These are phyloP conservation scores for Rheum nobile DNA, from an alignment of 148 eudicot genomes.

Conservation along the genomic window DNA sequence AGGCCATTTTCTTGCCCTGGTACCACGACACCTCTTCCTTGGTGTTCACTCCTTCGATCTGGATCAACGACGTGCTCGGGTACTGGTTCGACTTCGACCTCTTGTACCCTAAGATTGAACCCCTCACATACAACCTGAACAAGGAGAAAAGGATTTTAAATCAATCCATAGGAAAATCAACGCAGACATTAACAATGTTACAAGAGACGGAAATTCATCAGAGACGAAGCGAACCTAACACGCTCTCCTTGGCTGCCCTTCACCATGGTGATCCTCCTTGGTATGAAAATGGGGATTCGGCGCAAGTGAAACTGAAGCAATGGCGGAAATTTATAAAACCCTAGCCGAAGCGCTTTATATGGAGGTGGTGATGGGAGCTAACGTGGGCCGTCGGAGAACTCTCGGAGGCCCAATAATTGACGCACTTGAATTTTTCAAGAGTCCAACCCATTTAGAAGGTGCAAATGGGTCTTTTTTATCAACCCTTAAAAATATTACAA, in stretches of 20 bases:
- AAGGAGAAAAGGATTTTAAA: not conserved
- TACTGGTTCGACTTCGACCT: slow-evolving; percentile 61
- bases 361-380: no score
- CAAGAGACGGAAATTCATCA: not conserved
- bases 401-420: no score
- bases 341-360: not conserved
- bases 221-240: slow-evolving; percentile 17
- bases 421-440: no score
- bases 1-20: slow-evolving; percentile 42
- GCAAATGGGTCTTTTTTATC: no score
- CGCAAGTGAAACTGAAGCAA: not conserved
- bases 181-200: not conserved
- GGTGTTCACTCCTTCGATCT: slow-evolving; percentile 51
- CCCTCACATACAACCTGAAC: slow-evolving; percentile 24
- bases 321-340: not conserved
- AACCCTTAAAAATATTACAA: no score
- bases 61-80: slow-evolving; percentile 41
- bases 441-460: no score
- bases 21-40: slow-evolving; percentile 50
- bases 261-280: slow-evolving; percentile 20
- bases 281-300: not conserved
- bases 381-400: no score
- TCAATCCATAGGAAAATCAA: not conserved
- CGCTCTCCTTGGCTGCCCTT: slow-evolving; percentile 55
- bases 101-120: slow-evolving; percentile 40